phyloP scores from a whole-genome alignment of 768 basidiomycete genomes.

The Suillus ampliporus region DNA sequence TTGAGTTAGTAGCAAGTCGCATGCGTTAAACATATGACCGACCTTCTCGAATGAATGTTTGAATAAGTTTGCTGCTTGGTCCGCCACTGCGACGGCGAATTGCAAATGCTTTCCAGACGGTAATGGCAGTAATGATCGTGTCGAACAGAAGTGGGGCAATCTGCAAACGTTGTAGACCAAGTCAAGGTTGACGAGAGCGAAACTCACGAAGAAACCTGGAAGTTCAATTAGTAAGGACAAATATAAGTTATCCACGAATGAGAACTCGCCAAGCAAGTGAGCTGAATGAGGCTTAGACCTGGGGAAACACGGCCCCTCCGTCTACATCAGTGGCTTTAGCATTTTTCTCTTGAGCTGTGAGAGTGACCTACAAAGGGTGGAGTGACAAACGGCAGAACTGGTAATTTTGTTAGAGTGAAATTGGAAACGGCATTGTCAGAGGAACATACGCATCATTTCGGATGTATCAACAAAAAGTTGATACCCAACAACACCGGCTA shows the following conservation, averaged over 20 bases:
- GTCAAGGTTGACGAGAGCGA: slow-evolving; percentile 9
- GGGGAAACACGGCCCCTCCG: slow-evolving; percentile 75
- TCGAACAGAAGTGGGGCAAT: slow-evolving; percentile 84
- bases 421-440: not conserved
- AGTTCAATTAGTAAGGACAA: slow-evolving; percentile 15
- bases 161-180: slow-evolving; percentile 40
- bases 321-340: slow-evolving; percentile 32
- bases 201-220: slow-evolving; percentile 63
- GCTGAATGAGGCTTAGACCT: slow-evolving; percentile 85
- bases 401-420: slow-evolving; percentile 16
- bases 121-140: slow-evolving; percentile 81
- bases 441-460: slow-evolving; percentile 71
- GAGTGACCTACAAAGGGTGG: slow-evolving; percentile 59
- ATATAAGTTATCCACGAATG: slow-evolving; percentile 7
- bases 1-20: slow-evolving; percentile 11
- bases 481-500: slow-evolving; percentile 78
- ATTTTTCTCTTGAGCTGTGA: not conserved
- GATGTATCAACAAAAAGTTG: slow-evolving; percentile 81
- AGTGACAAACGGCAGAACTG: slow-evolving; percentile 70
- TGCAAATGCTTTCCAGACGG: slow-evolving; percentile 76
- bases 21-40: slow-evolving; percentile 18
- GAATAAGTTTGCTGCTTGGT: slow-evolving; percentile 78
- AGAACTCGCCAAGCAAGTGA: slow-evolving; percentile 69
- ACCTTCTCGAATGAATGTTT: slow-evolving; percentile 87
- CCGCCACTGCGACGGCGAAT: slow-evolving; percentile 79